These are phyloP conservation scores for Lasiosphaeria hispida DNA, from an alignment of 495 filamentous ascomycete genomes.

Conservation along the genomic window DNA sequence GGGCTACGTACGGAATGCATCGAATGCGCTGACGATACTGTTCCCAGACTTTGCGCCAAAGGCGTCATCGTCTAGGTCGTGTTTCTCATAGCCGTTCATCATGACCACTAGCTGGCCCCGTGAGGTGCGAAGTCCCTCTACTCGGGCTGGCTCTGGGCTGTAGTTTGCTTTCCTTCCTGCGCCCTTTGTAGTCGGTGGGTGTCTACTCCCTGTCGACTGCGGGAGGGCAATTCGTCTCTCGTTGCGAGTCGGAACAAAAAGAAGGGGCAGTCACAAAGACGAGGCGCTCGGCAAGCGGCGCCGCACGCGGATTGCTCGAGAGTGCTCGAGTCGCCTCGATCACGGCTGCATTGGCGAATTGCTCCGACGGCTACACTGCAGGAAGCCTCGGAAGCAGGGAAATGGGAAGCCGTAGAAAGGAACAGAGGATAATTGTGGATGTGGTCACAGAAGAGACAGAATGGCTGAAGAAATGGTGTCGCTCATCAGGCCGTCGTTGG, in stretches of 20 bases:
- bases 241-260: background rate
- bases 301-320: background rate
- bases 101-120: slow-evolving; percentile 16
- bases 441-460: background rate
- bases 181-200: background rate
- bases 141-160: background rate
- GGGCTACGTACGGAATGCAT: slow-evolving; percentile 84
- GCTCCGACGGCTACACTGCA: slow-evolving; percentile 4
- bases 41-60: slow-evolving; percentile 67
- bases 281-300: background rate
- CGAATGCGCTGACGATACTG: slow-evolving; percentile 77
- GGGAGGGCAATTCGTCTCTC: too few species aligned
- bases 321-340: background rate
- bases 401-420: background rate
- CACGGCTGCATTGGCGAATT: slow-evolving; percentile 1
- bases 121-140: background rate
- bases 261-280: background rate
- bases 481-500: background rate
- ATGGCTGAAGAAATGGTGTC: background rate
- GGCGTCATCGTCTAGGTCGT: slow-evolving; percentile 69
- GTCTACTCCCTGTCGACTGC: too few species aligned
- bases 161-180: background rate
- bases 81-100: slow-evolving; percentile 62
- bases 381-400: background rate
- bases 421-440: background rate